phyloP scores from a whole-genome alignment of 306 rosid species.

The cucumber (Cucumis sativus) region Cucumber_9930_V3 NC_026661.2:19152001-19152500 shows the following conservation, averaged over 20 bases:
- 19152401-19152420: conserved; percentile 61
- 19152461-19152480: background rate
- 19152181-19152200: conserved; percentile 65
- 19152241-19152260: background rate
- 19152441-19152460: conserved; percentile 1
- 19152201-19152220: conserved; percentile 71
- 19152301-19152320: conserved; percentile 19
- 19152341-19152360: conserved; percentile 54
- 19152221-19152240: conserved; percentile 36
- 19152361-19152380: conserved; percentile 67
- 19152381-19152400: conserved; percentile 70
- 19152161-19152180: conserved; percentile 65
- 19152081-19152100: background rate
- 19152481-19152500: background rate
- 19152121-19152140: background rate
- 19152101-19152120: background rate
- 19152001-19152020: background rate
- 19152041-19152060: background rate
- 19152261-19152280: background rate
- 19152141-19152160: conserved; percentile 52
- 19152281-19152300: background rate
- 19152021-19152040: background rate
- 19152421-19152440: conserved; percentile 62
- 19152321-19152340: conserved; percentile 56
- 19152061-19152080: background rate